These are phyloP conservation scores for Blakeslea trispora DNA, from an alignment of 371 early-diverging fungal species.

Conservation along the genomic window DNA sequence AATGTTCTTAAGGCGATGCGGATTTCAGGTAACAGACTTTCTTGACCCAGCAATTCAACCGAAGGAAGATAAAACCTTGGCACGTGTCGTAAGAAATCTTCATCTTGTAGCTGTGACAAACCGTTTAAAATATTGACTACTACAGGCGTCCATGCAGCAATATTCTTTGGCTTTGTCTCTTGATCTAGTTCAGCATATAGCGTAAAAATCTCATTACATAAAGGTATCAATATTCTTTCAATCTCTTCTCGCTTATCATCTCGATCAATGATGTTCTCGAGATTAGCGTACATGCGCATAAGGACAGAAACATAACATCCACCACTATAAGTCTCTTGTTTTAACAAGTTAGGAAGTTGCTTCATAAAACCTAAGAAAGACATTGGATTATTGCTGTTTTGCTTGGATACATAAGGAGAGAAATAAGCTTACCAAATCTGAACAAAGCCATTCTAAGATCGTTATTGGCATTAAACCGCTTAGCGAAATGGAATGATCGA, in stretches of 20 bases:
- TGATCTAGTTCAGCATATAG: slow-evolving; percentile 53
- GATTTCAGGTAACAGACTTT: slow-evolving; percentile 46
- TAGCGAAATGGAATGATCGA: slow-evolving; percentile 81
- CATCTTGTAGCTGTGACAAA: slow-evolving; percentile 49
- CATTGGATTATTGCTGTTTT: too few relatives aligned
- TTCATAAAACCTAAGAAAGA: slow-evolving; percentile 73
- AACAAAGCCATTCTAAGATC: slow-evolving; percentile 79
- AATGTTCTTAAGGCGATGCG: slow-evolving; percentile 48
- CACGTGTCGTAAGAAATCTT: slow-evolving; percentile 52
- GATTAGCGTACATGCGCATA: slow-evolving; percentile 56
- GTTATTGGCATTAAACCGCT: slow-evolving; percentile 78
- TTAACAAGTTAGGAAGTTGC: slow-evolving; percentile 85
- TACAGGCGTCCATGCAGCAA: slow-evolving; percentile 60
- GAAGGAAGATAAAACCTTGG: slow-evolving; percentile 52
- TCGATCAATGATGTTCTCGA: slow-evolving; percentile 50
- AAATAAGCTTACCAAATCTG: slow-evolving; percentile 55
- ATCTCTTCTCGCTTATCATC: slow-evolving; percentile 49
- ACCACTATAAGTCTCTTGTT: slow-evolving; percentile 70
- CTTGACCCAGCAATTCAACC: slow-evolving; percentile 51
- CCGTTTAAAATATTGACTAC: slow-evolving; percentile 53
- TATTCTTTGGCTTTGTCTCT: slow-evolving; percentile 54
- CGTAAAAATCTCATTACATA: slow-evolving; percentile 51
- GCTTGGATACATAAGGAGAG: too few relatives aligned
- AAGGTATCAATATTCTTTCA: slow-evolving; percentile 53
- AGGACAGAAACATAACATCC: slow-evolving; percentile 54